Conservation (phyloP, 495 filamentous ascomycete species). For the Venustampulla echinocandica region DNA sequence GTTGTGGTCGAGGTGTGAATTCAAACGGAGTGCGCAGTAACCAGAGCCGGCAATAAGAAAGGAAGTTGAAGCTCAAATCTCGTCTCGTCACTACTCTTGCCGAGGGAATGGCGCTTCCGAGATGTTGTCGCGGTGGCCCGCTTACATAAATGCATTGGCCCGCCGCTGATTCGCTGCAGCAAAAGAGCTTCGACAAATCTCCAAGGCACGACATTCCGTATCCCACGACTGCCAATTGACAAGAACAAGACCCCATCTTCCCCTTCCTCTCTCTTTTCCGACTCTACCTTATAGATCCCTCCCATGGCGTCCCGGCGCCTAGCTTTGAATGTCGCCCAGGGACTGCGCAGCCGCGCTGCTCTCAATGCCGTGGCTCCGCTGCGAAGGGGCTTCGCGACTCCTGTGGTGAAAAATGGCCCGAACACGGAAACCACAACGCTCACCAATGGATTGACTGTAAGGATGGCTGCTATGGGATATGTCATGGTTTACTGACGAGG, state of each 20-base stretch:
- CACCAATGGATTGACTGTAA: constrained; percentile 93
- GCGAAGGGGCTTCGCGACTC: constrained; percentile 78
- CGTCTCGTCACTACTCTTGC: constrained; percentile 7
- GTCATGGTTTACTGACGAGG: constrained; percentile 12
- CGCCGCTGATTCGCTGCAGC: constrained; percentile 16
- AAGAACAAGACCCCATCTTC: constrained; percentile 7
- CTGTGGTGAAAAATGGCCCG: constrained; percentile 54
- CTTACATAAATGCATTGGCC: constrained; percentile 13
- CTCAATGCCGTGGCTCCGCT: constrained; percentile 57
- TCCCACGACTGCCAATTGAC: constrained; percentile 15
- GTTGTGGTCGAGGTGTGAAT: background rate
- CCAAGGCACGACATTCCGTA: constrained; percentile 10
- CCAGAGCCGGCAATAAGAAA: too few species aligned
- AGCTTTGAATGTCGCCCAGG: constrained; percentile 78
- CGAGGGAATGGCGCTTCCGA: constrained; percentile 3
- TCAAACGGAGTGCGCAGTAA: too few species aligned
- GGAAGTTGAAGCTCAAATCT: constrained; percentile 9
- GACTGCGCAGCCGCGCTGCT: constrained; percentile 72
- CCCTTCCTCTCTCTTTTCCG: constrained; percentile 6
- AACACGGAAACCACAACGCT: constrained; percentile 93
- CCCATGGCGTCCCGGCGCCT: constrained; percentile 92
- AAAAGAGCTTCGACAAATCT: constrained; percentile 14
- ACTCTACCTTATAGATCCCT: constrained; percentile 27
- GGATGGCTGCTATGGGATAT: constrained; percentile 20
- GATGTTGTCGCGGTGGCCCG: constrained; percentile 6